Evolutionary conservation across 306 rosid species (phyloP), one percentile per base, ranked within the genome.

Genomic region (Delonix regia): DNA sequence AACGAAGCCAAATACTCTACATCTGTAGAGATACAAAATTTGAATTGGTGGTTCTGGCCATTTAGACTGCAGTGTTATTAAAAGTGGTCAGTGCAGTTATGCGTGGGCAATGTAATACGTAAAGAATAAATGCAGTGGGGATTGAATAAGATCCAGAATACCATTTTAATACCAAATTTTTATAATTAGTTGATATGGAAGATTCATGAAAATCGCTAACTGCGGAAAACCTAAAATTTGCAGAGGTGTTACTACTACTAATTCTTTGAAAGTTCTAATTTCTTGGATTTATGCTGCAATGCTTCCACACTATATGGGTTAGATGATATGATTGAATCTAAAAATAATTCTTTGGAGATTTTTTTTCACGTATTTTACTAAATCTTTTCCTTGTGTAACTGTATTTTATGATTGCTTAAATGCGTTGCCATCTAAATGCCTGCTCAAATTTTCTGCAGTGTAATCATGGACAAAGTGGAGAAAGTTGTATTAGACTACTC

Each of bases 391-490:
- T 39, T 69, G 15, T 72, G 65, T 28, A 38, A 7, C 62, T n/a
- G 27, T 27, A 1, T 48, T 22, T 60, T 51, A 24, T 70, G 64
- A 42, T 41, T 68, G 11, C 36, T 57, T 33, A 53, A 24, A 66
- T 41, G 33, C 45, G 1, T 1, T 28, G 21, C 44, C 27, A 36
- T 55, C 27, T 25, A 75, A 72, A 75, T 44, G 51, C 6, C 24
- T 53, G 13, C 63, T 42, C 7, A 53, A 79, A 69, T 51, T 67
- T 45, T 15, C 16, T 56, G 72, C 85, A 80, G 87, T 65, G 74
- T 76, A 34, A 69, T 73, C 30, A 77, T 84, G 82, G 87, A 84
- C 72, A 39, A 76, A 72, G 59, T 71, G 85, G 87, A 84, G 57
- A 30, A 76, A 67, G 59, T 71, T 48, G 77, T 80, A 18, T 51